Conservation (phyloP, 169 alveolate species). For the Plasmodium vivax region DNA sequence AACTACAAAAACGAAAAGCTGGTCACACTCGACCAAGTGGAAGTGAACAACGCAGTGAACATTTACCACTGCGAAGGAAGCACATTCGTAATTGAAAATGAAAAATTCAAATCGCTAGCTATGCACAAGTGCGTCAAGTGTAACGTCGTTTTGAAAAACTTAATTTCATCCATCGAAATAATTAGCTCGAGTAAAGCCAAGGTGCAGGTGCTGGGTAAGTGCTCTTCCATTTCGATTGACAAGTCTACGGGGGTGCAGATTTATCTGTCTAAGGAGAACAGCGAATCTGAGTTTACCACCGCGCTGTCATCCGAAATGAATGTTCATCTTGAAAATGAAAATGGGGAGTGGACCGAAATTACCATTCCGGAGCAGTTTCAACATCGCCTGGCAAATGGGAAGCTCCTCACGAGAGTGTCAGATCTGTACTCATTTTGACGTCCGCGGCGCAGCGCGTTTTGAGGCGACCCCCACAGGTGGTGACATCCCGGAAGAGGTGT, state of each 20-base stretch:
- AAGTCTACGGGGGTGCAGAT: constrained; percentile 77
- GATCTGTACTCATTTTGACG: constrained; percentile 79
- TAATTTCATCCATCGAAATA: constrained; percentile 79
- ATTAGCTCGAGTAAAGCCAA: constrained; percentile 77
- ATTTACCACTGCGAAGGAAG: constrained; percentile 53
- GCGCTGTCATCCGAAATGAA: constrained; percentile 82
- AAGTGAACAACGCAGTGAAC: constrained; percentile 47
- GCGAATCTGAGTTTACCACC: constrained; percentile 78
- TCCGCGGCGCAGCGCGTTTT: neutral
- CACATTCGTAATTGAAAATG: constrained; percentile 32
- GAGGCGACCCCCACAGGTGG: neutral
- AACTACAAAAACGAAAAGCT: constrained; percentile 26
- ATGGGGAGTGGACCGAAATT: constrained; percentile 80
- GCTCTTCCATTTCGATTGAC: constrained; percentile 80
- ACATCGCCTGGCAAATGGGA: constrained; percentile 73
- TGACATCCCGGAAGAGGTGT: neutral
- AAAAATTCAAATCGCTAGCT: constrained; percentile 54
- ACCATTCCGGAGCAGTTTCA: constrained; percentile 83
- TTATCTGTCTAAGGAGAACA: constrained; percentile 76
- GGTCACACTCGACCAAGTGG: constrained; percentile 27
- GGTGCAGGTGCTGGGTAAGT: constrained; percentile 76
- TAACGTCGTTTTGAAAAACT: constrained; percentile 45
- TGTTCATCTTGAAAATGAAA: constrained; percentile 72
- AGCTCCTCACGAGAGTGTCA: constrained; percentile 78
- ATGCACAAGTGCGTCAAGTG: constrained; percentile 66